These are phyloP conservation scores for Fraxinus baroniana DNA, from an alignment of 305 asterid species.

Conservation along the genomic window DNA sequence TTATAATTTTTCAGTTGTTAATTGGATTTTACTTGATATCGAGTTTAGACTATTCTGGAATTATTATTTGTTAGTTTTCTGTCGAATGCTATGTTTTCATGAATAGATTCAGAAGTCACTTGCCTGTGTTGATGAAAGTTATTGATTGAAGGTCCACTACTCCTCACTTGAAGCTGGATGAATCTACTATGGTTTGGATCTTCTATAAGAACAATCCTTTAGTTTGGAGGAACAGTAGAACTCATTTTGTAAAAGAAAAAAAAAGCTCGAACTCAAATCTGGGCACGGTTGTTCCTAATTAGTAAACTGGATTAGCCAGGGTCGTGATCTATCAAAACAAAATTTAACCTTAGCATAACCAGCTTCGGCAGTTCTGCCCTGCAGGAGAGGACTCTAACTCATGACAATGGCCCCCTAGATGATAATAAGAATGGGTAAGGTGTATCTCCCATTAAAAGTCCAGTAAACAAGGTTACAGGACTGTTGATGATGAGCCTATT, in stretches of 20 bases:
- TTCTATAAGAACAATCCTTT: background rate
- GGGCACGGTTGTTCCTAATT: background rate
- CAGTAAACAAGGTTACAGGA: background rate
- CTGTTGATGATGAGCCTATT: background rate
- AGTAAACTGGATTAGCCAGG: background rate
- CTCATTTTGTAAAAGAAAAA: background rate
- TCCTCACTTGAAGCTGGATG: background rate
- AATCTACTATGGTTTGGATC: background rate
- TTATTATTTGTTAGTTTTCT: background rate
- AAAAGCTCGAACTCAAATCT: background rate
- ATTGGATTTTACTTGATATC: background rate
- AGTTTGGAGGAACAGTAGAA: background rate
- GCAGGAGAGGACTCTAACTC: background rate
- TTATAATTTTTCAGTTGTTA: background rate
- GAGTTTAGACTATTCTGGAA: slow-evolving; percentile 2
- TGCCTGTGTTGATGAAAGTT: background rate
- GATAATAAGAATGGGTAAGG: background rate
- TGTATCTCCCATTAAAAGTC: background rate
- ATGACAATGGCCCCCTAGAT: background rate
- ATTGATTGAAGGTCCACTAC: background rate
- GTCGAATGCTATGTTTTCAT: background rate
- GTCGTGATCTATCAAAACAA: background rate
- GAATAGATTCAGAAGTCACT: background rate
- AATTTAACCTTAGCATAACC: background rate
- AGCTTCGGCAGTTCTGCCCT: background rate